phyloP scores from a whole-genome alignment of 2,329 filamentous ascomycete species.

The Diaporthe capsici region DNA sequence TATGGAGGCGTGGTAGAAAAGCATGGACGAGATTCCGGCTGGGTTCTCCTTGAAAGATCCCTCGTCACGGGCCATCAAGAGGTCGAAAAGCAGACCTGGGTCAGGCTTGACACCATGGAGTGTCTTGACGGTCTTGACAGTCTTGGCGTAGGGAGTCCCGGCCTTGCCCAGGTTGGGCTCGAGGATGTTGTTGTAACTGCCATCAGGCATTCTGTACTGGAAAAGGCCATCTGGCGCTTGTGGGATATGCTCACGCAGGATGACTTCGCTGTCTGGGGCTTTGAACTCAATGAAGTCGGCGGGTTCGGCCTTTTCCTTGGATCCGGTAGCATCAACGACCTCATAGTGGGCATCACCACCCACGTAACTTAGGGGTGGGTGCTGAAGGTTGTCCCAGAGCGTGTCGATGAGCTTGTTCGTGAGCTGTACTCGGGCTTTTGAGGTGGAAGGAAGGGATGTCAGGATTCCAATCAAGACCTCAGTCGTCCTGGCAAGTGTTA shows the following conservation, averaged over 20 bases:
- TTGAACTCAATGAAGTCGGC: constrained; percentile 57
- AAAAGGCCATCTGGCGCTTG: constrained; percentile 54
- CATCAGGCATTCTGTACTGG: constrained; percentile 41
- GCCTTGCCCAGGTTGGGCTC: constrained; percentile 77
- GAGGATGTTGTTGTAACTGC: constrained; percentile 65
- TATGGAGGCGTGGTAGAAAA: constrained; percentile 68
- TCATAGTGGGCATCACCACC: constrained; percentile 46
- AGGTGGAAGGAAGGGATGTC: constrained; percentile 53
- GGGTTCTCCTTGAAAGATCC: constrained; percentile 24
- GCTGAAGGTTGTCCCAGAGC: constrained; percentile 68
- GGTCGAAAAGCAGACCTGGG: constrained; percentile 76
- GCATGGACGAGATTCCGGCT: constrained; percentile 31
- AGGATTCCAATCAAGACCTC: constrained; percentile 58
- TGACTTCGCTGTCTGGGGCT: constrained; percentile 44
- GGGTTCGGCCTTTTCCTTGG: constrained; percentile 55
- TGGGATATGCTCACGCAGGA: constrained; percentile 52
- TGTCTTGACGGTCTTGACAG: constrained; percentile 54
- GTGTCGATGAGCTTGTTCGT: constrained; percentile 66
- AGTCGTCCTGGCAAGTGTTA: constrained; percentile 52
- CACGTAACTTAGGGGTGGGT: constrained; percentile 62
- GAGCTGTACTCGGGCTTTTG: constrained; percentile 53
- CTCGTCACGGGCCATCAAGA: constrained; percentile 69
- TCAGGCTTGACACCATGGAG: constrained; percentile 70
- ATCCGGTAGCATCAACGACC: constrained; percentile 52
- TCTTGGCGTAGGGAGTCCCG: constrained; percentile 76